phyloP scores from a whole-genome alignment of 352 stramenopile genomes.

The Globisporangium radiosum region DNA sequence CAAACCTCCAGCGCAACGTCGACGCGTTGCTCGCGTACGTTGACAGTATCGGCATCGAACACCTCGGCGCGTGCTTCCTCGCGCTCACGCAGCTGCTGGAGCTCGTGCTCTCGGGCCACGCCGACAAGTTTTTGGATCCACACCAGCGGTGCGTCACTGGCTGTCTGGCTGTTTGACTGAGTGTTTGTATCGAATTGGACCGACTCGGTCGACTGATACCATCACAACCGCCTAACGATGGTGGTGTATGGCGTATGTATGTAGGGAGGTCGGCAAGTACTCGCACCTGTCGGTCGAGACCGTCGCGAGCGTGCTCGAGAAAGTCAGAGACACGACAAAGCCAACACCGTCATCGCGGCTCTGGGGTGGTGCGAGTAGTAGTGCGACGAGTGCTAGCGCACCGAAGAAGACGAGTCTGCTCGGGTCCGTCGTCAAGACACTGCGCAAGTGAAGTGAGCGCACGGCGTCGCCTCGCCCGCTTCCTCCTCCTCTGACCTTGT shows the following conservation, averaged over 20 bases:
- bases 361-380: slow-evolving; percentile 24
- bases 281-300: slow-evolving; percentile 60
- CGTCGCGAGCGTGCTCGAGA: slow-evolving; percentile 57
- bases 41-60: slow-evolving; percentile 42
- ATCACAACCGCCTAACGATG: not conserved
- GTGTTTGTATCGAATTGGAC: too few species aligned
- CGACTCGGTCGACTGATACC: not conserved
- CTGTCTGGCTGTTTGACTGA: not conserved
- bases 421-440: slow-evolving; percentile 38
- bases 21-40: slow-evolving; percentile 66
- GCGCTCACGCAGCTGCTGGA: slow-evolving; percentile 60
- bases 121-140: slow-evolving; percentile 54
- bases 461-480: too few species aligned
- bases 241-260: not conserved
- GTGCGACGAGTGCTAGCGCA: not conserved
- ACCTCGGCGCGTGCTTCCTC: slow-evolving; percentile 62
- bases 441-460: slow-evolving; percentile 38
- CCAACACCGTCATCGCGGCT: slow-evolving; percentile 24
- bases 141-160: slow-evolving; percentile 35
- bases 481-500: too few species aligned
- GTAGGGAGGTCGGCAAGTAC: slow-evolving; percentile 54
- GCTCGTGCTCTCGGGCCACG: slow-evolving; percentile 52
- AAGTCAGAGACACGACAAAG: slow-evolving; percentile 59
- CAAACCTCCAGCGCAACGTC: slow-evolving; percentile 75
- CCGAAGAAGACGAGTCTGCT: slow-evolving; percentile 46